Evolutionary conservation across 2,329 filamentous ascomycete genomes (phyloP), one percentile per base, ranked within the genome.

Genomic region (Venturiaceae sp.): DNA sequence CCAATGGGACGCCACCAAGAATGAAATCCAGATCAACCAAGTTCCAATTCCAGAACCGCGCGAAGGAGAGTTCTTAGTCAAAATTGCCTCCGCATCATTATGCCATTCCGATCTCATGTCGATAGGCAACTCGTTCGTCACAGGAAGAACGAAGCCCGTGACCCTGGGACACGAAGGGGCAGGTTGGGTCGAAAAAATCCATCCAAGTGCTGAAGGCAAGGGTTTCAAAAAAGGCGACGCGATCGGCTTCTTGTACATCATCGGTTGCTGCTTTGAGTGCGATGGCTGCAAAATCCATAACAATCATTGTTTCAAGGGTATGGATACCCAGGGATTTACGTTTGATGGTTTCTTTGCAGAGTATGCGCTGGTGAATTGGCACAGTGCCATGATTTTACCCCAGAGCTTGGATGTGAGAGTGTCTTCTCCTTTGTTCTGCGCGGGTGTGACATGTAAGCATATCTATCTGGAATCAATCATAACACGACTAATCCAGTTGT

Each of bases 301-400:
- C 53, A 46, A 50, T 13, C 53, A 39, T 56, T 39, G 32, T 21
- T 9, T 21, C 13, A 11, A 13, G 11, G 11, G 11, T 14, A 13
- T 11, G 34, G 8, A 11, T 13, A 58, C 33, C 9, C 55, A 58
- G 37, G 55, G 55, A 30, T 56, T 56, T 6, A 65, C 66, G 14
- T 66, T 67, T 19, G 72, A 76, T 61, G 77, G 77, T 1, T 77
- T 71, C 62, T 80, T 80, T 60, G 69, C 72, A 21, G 75, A 79
- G 64, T 79, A 79, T 63, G 72, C 72, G 1, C 65, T 75, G 0
- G 72, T 76, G 5, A 75, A 78, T 61, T 74, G 72, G 64, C 74
- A 72, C 61, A 76, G 75, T 64, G 74, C 73, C 0, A 68, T 75
- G 4, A 66, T 72, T 46, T 66, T 78, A 2, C 74, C 75, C 19